Percentiles rank a stretch among this genome's conserved stretches.
phyloP scores from a whole-genome alignment of 2,329 filamentous ascomycete species.

The Ophiocordyceps camponoti-saundersi region DNA sequence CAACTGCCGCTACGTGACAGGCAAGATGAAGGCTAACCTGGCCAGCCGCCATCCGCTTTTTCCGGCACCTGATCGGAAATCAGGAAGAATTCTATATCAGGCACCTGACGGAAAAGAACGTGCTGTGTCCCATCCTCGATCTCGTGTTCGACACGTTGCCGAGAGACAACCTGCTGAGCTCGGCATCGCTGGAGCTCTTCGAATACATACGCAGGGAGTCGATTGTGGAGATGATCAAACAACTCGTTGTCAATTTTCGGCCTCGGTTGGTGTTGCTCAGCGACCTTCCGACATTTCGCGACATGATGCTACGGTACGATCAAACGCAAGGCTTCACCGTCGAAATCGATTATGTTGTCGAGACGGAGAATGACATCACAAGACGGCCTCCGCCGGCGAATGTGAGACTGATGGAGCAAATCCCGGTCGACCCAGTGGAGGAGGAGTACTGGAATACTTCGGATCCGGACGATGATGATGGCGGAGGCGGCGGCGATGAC shows the following conservation, averaged over 20 bases:
- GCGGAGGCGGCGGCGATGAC: conserved; percentile 17
- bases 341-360: conserved; percentile 54
- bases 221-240: conserved; percentile 64
- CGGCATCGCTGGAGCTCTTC: conserved; percentile 85
- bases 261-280: conserved; percentile 59
- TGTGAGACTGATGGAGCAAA: conserved; percentile 54
- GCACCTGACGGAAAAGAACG: conserved; percentile 64
- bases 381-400: conserved; percentile 22
- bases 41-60: conserved; percentile 77
- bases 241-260: conserved; percentile 71
- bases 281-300: conserved; percentile 73
- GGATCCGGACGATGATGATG: conserved; percentile 67
- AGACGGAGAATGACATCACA: conserved; percentile 45
- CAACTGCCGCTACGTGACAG: background rate
- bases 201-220: conserved; percentile 74
- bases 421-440: conserved; percentile 57
- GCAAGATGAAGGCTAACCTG: conserved; percentile 6
- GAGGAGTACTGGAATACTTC: conserved; percentile 90
- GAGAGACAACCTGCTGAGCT: conserved; percentile 83
- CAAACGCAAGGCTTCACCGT: conserved; percentile 52
- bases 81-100: conserved; percentile 86
- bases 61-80: conserved; percentile 68
- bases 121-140: conserved; percentile 71
- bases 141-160: conserved; percentile 76
- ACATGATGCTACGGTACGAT: conserved; percentile 62